Conservation (phyloP, 306 rosid genomes). For the Acacia confusa region DNA sequence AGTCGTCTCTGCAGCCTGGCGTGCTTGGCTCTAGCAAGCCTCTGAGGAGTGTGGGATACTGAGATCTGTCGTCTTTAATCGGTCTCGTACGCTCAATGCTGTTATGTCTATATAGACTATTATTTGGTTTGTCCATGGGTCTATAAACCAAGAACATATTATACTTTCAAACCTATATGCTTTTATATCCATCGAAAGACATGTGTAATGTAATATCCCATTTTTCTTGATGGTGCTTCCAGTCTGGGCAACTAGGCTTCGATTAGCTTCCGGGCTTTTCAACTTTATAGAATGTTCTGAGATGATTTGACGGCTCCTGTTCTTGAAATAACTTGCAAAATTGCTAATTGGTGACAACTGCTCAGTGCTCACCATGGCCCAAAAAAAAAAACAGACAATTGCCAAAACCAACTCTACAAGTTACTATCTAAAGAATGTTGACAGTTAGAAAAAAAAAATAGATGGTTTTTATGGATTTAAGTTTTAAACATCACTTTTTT, state of each 20-base stretch:
- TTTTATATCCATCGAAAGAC: neutral
- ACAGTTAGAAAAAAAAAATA: neutral
- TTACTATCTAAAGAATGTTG: neutral
- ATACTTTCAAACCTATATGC: neutral
- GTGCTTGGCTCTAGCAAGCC: conserved; percentile 17
- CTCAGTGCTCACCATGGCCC: neutral
- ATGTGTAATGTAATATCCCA: neutral
- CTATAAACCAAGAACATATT: neutral
- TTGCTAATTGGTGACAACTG: neutral
- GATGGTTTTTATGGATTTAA: neutral
- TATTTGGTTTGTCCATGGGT: conserved; percentile 20
- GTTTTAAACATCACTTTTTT: neutral
- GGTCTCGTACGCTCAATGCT: neutral
- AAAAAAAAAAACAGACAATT: no score
- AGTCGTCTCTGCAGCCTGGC: conserved; percentile 16
- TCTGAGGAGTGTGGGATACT: conserved; percentile 15
- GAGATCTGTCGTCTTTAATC: neutral
- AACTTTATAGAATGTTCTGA: neutral
- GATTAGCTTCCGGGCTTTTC: neutral
- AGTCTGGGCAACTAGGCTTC: neutral
- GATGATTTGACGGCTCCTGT: neutral
- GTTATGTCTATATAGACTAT: conserved; percentile 25
- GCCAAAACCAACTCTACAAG: neutral
- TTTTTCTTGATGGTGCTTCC: neutral
- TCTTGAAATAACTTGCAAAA: neutral